Evolutionary conservation across 768 basidiomycete genomes (phyloP), one percentile per base, ranked within the genome.

Genomic region (Tricholoma sp.): DNA sequence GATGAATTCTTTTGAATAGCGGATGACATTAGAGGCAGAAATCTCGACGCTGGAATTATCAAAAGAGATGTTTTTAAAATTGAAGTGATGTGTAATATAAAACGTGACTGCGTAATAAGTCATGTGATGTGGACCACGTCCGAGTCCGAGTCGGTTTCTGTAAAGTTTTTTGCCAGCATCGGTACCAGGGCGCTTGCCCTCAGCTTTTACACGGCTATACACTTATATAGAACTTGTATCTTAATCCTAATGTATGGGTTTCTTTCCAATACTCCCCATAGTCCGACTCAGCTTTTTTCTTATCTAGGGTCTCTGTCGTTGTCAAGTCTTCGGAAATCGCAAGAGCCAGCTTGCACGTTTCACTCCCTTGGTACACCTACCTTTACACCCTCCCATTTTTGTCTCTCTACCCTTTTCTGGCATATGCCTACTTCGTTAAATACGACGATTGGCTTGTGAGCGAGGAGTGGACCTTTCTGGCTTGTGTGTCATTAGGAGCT

Each of bases 401-500:
- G n/a, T 82, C 80, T 0, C 75, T 93, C 50, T 94, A 93, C 60
- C 91, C 91, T 0, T 69, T 94, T 29, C 80, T 91, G 29, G 90
- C 89, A 22, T 97, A 96, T 70, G 88, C 94, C 19, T 98, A 98
- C 77, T 91, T 88, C 65, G 71, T 94, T 72, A 87, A 82, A 71
- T 97, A 98, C 71, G 91, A 96, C 65, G 75, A 86, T 59, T 97
- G 91, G 89, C 76, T 98, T 55, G 81, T 86, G 66, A 91, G 90
- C 57, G 94, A 96, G 73, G 96, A 98, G 70, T 98, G 95, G 95
- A 96, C 97, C 0, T 99, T 98, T 69, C 82, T 98, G 19, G 91
- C 89, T 35, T 94, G 89, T 62, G 88, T 95, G 12, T 73, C 84
- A 3, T 81, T 99, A 7, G 90, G 90, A 19, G 88, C 83, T 5